These are phyloP conservation scores for Urochloa ruziziensis DNA, from an alignment of 176 grass and related monocot species.

Conservation along the genomic window DNA sequence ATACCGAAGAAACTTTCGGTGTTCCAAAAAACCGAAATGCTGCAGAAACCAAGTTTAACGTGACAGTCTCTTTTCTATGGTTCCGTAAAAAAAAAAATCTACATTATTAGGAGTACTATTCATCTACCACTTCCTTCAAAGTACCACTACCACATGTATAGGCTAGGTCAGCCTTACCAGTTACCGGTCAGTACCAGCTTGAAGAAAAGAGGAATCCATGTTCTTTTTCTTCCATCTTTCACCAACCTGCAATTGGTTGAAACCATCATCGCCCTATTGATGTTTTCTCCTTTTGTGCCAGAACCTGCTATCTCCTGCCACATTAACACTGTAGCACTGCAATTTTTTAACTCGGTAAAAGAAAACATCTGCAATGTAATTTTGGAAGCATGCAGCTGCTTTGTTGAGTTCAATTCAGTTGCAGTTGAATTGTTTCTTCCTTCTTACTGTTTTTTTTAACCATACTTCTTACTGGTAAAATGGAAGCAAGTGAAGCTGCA, in stretches of 20 bases:
- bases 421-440: not conserved
- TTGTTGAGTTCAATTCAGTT: not conserved
- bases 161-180: constrained; percentile 2
- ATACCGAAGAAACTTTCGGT: too few species aligned
- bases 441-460: not conserved
- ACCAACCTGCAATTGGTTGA: not conserved
- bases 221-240: not conserved
- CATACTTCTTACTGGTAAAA: not conserved
- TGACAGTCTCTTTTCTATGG: not conserved
- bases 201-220: not conserved
- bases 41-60: not conserved
- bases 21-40: not conserved
- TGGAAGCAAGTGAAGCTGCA: not conserved
- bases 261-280: not conserved
- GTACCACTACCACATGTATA: not conserved
- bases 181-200: not conserved
- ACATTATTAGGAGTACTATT: too few species aligned
- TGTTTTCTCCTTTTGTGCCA: not conserved
- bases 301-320: not conserved
- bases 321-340: not conserved
- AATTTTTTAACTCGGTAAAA: not conserved
- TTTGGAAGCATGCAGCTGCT: not conserved
- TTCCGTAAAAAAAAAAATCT: not conserved
- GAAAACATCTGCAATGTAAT: not conserved
- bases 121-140: not conserved